Conservation (phyloP, 805 yeast genomes). For the Teunomyces tritomae region DNA sequence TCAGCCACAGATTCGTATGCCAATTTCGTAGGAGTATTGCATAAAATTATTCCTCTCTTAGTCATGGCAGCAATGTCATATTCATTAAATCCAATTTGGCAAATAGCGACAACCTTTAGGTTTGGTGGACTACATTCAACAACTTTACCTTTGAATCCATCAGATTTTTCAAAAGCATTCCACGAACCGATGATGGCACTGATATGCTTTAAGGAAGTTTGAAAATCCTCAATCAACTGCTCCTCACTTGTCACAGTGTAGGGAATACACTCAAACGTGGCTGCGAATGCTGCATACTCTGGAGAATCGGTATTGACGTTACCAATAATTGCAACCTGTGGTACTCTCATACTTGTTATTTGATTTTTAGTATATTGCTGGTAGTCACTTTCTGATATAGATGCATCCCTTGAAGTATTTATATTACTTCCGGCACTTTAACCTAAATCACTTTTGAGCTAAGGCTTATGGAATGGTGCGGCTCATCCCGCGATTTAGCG, state of each 20-base stretch:
- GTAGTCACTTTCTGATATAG: neutral
- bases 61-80: conserved; percentile 18
- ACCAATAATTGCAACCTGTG: conserved; percentile 22
- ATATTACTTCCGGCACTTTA: neutral
- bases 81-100: conserved; percentile 24
- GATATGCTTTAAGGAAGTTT: conserved; percentile 14
- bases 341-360: conserved; percentile 10
- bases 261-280: conserved; percentile 17
- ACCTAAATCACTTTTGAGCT: neutral
- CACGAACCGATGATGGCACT: conserved; percentile 24
- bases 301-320: conserved; percentile 15
- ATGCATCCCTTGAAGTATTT: neutral
- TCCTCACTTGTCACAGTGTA: conserved; percentile 15
- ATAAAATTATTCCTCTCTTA: conserved; percentile 19
- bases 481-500: conserved; percentile 5
- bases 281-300: conserved; percentile 15
- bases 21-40: conserved; percentile 22
- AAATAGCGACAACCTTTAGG: conserved; percentile 19
- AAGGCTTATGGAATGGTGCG: neutral
- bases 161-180: conserved; percentile 18
- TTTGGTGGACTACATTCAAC: conserved; percentile 16
- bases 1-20: conserved; percentile 29
- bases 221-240: conserved; percentile 16
- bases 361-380: too few relatives aligned
- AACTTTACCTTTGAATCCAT: conserved; percentile 21